Evolutionary conservation across 2,329 filamentous ascomycete genomes (phyloP), one percentile per base, ranked within the genome.

Genomic region (Verticillium albo-atrum): DNA sequence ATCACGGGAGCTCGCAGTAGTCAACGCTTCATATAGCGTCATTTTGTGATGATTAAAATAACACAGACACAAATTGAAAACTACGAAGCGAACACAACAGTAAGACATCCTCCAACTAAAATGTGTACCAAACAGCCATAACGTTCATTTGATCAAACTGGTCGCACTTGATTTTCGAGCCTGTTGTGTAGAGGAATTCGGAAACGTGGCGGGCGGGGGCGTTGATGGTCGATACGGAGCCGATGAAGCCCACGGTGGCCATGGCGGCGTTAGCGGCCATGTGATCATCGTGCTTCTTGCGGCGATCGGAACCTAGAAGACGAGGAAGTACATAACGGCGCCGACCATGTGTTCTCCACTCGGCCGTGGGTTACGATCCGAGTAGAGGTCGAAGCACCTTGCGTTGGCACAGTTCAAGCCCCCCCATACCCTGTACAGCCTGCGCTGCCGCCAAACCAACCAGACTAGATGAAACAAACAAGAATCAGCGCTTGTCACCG

Each of bases 281-380:
- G 66, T 88, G 86, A 62, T 80, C 78, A 67, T 83, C 87, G 9
- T 85, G 79, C 64, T 89, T 85, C n/a, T 82, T 81, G 0, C 80
- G 84, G 5, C 78, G 78, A 63, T 88, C 86, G 4, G 84, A 82
- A 64, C 86, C 82, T 82, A 85, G 17, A 84, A 80, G 34, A 87
- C 86, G 6, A 76, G 60, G 62, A 85, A 83, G 0, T 84, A 80
- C 2, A 79, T 82, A 15, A 87, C 74, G 1, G 81, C 76, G n/a
- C 77, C 78, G 4, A 83, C 71, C 30, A 32, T 32, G 30, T 32
- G 20, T 23, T 20, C 42, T 12, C 42, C n/a, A 14, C 20, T 12
- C 4, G 2, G 20, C 25, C 3, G 6, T 14, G 42, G 42, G 14
- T 50, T 7, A 20, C n/a, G 42, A 23, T 23, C 42, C 10, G n/a